Percentiles rank a stretch among this genome's conserved stretches.
phyloP scores from a whole-genome alignment of 768 basidiomycete genomes.

The Termitomyces sp. region DNA sequence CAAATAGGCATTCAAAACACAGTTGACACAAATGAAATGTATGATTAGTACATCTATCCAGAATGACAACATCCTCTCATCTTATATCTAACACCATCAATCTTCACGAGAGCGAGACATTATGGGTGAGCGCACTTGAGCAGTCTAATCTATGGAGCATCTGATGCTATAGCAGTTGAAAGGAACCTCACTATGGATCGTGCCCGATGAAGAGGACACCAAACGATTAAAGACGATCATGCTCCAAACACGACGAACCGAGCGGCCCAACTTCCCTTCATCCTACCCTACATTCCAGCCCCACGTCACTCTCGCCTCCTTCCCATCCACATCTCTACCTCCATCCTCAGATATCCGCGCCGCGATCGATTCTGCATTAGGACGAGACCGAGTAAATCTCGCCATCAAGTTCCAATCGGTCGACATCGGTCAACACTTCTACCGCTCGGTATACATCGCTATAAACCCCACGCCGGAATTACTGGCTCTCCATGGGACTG shows the following conservation, averaged over 20 bases:
- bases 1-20: background rate
- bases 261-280: conserved; percentile 19
- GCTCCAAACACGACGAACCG: conserved; percentile 24
- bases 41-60: background rate
- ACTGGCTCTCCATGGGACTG: conserved; percentile 40
- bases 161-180: background rate
- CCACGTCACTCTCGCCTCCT: conserved; percentile 65
- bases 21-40: background rate
- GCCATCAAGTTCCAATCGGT: conserved; percentile 49
- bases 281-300: conserved; percentile 64
- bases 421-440: conserved; percentile 59
- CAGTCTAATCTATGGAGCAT: background rate
- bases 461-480: conserved; percentile 45
- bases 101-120: background rate
- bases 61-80: background rate
- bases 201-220: conserved; percentile 47
- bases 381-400: conserved; percentile 31
- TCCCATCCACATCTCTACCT: conserved; percentile 25
- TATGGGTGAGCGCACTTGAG: conserved; percentile 11
- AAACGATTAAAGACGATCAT: conserved; percentile 45
- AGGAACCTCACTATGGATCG: conserved; percentile 72
- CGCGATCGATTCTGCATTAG: conserved; percentile 22
- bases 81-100: background rate
- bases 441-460: conserved; percentile 64
- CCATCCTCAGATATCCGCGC: conserved; percentile 32